Evolutionary conservation across 345 rosid genomes (phyloP), one percentile per base, ranked within the genome.

Genomic region (Populus euphratica): DNA sequence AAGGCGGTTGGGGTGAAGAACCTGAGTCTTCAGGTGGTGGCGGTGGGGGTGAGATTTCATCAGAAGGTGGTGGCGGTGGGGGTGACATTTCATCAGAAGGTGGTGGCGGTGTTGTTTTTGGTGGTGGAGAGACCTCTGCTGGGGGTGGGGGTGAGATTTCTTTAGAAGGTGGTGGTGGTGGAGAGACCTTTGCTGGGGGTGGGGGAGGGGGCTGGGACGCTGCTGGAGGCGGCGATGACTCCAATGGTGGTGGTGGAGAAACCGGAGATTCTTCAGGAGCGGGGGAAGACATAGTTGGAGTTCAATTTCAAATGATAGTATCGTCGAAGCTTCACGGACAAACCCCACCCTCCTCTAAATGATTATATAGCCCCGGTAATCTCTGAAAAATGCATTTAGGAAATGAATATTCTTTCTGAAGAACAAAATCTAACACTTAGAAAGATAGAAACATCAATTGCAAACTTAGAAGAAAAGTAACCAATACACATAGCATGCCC

Each of bases 1-100:
- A 39, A 2, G 80, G 71, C 25, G 77, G 80, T 6, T 74, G 78
- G 6, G 91, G 84, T 31, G 90, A 83, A 13, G 86, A 83, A 16
- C 49, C 72, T 11, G 80, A 72, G 29, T 54, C 18, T 10, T 81
- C 69, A 2, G 86, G 56, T 2, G 88, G 82, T 2, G 89, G 80
- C 5, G 90, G 89, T 0, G 79, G 76, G 6, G 91, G 84, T 27
- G 90, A 83, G 36, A 43, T 13, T 36, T 21, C 35, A 70, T 39
- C 35, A 35, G 68, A 25, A 38, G 85, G 49, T 1, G 88, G 82
- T 1, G 89, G 80, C 4, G 90, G 89, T 0, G 88, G 43, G 7
- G 85, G 47, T 5, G 81, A 64, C 2, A 31, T n/a, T 8, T 44
- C 6, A 23, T 33, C 36, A 8, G 63, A 7, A 6, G 79, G 76